Evolutionary conservation across 2,329 filamentous ascomycete genomes (phyloP).

Genomic region (Phyllosticta ampelicida): DNA sequence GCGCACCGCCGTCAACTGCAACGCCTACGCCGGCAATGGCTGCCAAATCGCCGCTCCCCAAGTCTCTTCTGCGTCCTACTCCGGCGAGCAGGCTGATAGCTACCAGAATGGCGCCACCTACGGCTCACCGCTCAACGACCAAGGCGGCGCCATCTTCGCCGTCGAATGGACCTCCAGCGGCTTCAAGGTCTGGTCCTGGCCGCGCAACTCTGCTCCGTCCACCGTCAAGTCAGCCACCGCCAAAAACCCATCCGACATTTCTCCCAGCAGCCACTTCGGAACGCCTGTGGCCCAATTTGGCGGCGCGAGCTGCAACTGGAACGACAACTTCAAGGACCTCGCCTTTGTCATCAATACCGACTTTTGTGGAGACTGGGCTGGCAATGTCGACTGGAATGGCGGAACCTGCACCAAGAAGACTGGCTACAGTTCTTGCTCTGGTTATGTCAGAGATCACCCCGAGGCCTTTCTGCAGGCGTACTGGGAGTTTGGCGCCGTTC

Average conservation of each 20-base stretch:
- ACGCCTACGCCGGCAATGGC: slow-evolving; percentile 24
- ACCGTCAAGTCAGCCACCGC: neutral
- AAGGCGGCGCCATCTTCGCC: slow-evolving; percentile 31
- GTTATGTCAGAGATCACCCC: slow-evolving; percentile 22
- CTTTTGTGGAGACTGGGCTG: slow-evolving; percentile 46
- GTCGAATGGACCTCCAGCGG: slow-evolving; percentile 26
- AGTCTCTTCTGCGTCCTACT: neutral
- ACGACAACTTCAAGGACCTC: slow-evolving; percentile 19
- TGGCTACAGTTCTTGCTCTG: slow-evolving; percentile 38
- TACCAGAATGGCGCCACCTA: slow-evolving; percentile 20
- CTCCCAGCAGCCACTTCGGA: slow-evolving; percentile 17
- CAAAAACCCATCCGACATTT: slow-evolving; percentile 7
- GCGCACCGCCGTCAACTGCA: slow-evolving; percentile 37
- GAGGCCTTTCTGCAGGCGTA: slow-evolving; percentile 22
- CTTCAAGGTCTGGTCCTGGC: slow-evolving; percentile 35
- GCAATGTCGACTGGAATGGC: slow-evolving; percentile 44
- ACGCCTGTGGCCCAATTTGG: slow-evolving; percentile 29
- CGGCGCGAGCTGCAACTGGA: slow-evolving; percentile 37
- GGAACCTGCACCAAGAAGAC: slow-evolving; percentile 17
- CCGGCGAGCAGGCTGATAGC: neutral
- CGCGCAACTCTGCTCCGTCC: slow-evolving; percentile 14
- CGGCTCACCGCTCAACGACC: slow-evolving; percentile 37
- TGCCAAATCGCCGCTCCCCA: slow-evolving; percentile 24
- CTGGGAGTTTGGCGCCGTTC: slow-evolving; percentile 24
- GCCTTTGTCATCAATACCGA: slow-evolving; percentile 37